Conservation (phyloP, 2,329 filamentous ascomycete species). For the Cercospora janseana region DNA sequence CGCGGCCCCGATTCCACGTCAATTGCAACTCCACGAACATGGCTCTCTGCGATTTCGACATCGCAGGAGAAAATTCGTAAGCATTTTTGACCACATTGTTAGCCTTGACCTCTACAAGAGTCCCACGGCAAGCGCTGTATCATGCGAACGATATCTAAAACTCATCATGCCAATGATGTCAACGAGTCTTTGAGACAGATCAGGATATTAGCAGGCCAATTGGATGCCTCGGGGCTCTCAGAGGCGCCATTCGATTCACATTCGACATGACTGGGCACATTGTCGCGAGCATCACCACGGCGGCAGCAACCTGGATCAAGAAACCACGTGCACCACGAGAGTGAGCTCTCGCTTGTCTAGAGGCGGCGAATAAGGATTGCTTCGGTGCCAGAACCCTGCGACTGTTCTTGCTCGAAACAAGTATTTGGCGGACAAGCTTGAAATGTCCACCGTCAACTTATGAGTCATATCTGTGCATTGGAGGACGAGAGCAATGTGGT, state of each 20-base stretch:
- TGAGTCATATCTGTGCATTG: slow-evolving; percentile 44
- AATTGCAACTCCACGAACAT: slow-evolving; percentile 24
- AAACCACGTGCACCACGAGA: slow-evolving; percentile 26
- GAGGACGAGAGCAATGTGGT: slow-evolving; percentile 79
- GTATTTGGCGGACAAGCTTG: slow-evolving; percentile 12
- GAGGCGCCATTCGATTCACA: slow-evolving; percentile 21
- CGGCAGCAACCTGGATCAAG: slow-evolving; percentile 12
- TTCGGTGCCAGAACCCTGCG: slow-evolving; percentile 22
- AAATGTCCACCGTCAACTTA: background rate
- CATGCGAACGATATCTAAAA: slow-evolving; percentile 23
- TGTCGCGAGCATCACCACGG: slow-evolving; percentile 19
- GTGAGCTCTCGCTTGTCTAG: slow-evolving; percentile 22
- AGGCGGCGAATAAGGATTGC: slow-evolving; percentile 26
- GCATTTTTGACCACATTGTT: slow-evolving; percentile 25
- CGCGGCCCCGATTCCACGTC: slow-evolving; percentile 4
- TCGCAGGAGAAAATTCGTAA: slow-evolving; percentile 22
- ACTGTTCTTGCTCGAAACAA: slow-evolving; percentile 19
- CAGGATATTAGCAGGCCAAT: slow-evolving; percentile 18
- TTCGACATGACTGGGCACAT: slow-evolving; percentile 21
- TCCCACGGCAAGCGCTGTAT: slow-evolving; percentile 25
- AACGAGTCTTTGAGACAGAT: slow-evolving; percentile 19
- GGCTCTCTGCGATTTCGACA: slow-evolving; percentile 19
- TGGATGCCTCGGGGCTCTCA: slow-evolving; percentile 24
- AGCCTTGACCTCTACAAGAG: slow-evolving; percentile 24
- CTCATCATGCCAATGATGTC: slow-evolving; percentile 17